Base-by-base conservation (phyloP, 345 rosid genomes). In the Boechera divaricarpa region DNA sequence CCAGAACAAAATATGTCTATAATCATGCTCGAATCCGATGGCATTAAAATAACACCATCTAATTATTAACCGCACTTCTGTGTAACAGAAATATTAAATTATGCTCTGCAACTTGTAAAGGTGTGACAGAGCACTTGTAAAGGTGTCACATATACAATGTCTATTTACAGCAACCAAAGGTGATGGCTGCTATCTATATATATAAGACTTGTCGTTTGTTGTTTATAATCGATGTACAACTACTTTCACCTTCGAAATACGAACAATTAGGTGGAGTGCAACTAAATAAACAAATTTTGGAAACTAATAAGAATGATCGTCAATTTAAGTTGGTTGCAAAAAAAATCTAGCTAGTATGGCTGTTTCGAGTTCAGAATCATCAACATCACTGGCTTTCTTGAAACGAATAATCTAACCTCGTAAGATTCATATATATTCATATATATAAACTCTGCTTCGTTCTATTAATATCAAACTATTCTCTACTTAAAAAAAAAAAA, bases 251-350 rank as follows among this genome's bases (percentile, higher is more conserved):
- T 64, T 9, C 7, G 28, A 41, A 54, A 52, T 39, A 73, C 0
- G 13, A 18, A 26, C 32, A 67, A 16, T 33, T 24, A 13, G 48
- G 47, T 45, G 56, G 3, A 45, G 24, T 32, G 26, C n/a, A 41
- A 70, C 41, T 44, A 31, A 45, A 18, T 24, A 13, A 31, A 10
- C 35, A 24, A 39, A 38, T 24, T n/a, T 29, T 29, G 7, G 7
- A 28, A 41, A 54, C 33, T 28, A 63, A 41, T 52, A 73, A 73
- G 28, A 42, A 63, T 63, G 63, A 63, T 73, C 35, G 45, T 41
- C 45, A 53, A 41, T 63, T 54, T 7, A 41, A 29, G 55, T 54
- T 64, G 5, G 64, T 55, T 32, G 29, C 35, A 11, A 42, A 54
- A 55, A 21, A 54, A 55, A 54, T 64, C 36, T 41, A 73, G 16